Evolutionary conservation across 495 filamentous ascomycete genomes (phyloP).

Genomic region (Elaphomyces granulatus): DNA sequence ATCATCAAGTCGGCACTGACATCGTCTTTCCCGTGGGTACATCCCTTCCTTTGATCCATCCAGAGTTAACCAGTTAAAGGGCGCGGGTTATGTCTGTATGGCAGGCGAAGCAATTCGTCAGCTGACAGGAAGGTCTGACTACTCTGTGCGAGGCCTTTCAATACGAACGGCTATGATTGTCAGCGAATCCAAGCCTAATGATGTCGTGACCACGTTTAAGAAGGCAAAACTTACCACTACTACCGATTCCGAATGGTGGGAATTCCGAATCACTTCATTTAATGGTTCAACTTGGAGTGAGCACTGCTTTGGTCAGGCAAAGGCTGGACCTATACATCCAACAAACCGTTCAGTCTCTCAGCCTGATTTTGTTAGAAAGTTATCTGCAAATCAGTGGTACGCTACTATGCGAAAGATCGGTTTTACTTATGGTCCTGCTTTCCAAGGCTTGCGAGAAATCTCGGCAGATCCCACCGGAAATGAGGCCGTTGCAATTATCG

Average conservation of each 20-base stretch:
- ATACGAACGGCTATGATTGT: slow-evolving; percentile 32
- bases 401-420: slow-evolving; percentile 17
- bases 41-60: no score
- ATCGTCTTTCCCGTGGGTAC: slow-evolving; percentile 31
- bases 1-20: slow-evolving; percentile 32
- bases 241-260: slow-evolving; percentile 28
- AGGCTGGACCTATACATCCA: slow-evolving; percentile 1
- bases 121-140: slow-evolving; percentile 14
- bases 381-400: no score
- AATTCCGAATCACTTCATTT: slow-evolving; percentile 30
- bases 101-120: slow-evolving; percentile 32
- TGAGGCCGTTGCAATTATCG: slow-evolving; percentile 11
- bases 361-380: background rate
- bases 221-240: slow-evolving; percentile 19
- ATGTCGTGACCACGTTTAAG: slow-evolving; percentile 29
- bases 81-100: slow-evolving; percentile 34
- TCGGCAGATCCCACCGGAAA: slow-evolving; percentile 10
- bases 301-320: slow-evolving; percentile 27
- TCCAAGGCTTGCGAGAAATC: slow-evolving; percentile 19
- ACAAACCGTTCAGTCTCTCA: background rate
- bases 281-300: slow-evolving; percentile 26
- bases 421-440: slow-evolving; percentile 26
- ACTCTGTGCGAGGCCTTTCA: slow-evolving; percentile 13
- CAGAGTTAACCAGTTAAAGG: no score
- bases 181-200: slow-evolving; percentile 19